These are phyloP conservation scores for Kitagawia praeruptora DNA, from an alignment of 129 eudicot species.

Conservation along the genomic window DNA sequence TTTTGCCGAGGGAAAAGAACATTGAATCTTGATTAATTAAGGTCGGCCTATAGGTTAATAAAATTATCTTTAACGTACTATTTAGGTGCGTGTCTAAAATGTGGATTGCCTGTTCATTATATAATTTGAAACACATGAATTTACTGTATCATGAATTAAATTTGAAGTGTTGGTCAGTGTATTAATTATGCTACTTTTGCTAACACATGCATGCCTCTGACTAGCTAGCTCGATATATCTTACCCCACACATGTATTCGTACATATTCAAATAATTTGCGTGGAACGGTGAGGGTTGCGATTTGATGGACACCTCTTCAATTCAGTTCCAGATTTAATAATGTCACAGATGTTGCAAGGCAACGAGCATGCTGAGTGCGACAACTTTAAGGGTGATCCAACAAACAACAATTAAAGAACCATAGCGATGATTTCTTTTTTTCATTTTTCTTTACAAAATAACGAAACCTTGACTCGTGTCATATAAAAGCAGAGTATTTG, in stretches of 20 bases:
- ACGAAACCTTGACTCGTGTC: too few relatives aligned
- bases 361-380: background rate
- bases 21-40: background rate
- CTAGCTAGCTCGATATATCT: background rate
- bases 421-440: too few relatives aligned
- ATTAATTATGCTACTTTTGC: background rate
- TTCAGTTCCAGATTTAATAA: background rate
- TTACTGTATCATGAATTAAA: background rate
- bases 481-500: too few relatives aligned
- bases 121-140: background rate
- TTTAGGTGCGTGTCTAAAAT: background rate
- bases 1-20: slow-evolving; percentile 45
- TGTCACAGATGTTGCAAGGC: background rate
- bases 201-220: background rate
- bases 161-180: background rate
- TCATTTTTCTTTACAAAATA: too few relatives aligned
- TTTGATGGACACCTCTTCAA: background rate
- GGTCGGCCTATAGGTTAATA: background rate
- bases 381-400: background rate
- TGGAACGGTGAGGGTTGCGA: too few relatives aligned
- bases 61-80: background rate
- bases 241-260: background rate
- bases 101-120: background rate
- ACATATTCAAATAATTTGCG: too few relatives aligned
- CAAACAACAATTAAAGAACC: too few relatives aligned